Percentiles rank a stretch among this genome's conserved stretches.
Evolutionary conservation across 2,329 filamentous ascomycete species (phyloP).

Genomic region (Alternaria brassicicola): DNA sequence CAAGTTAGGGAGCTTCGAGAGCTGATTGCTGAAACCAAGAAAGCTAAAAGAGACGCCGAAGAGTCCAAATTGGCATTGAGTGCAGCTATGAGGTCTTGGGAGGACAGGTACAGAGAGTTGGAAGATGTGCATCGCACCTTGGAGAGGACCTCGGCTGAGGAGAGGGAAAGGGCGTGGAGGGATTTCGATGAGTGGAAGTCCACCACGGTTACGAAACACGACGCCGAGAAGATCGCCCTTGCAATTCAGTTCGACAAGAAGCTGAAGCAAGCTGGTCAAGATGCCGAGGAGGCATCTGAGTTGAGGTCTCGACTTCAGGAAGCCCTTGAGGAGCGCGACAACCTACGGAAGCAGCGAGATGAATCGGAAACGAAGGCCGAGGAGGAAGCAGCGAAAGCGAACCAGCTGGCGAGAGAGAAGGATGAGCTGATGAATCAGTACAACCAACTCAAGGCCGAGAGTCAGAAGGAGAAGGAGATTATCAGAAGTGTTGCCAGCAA

Average conservation of each 20-base stretch:
- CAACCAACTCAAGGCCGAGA: constrained; percentile 41
- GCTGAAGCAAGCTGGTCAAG: constrained; percentile 55
- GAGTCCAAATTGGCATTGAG: constrained; percentile 39
- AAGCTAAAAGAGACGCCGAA: constrained; percentile 49
- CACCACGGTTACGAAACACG: constrained; percentile 41
- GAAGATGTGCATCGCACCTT: constrained; percentile 48
- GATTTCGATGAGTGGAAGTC: constrained; percentile 55
- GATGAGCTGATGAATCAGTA: constrained; percentile 45
- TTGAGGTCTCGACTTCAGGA: constrained; percentile 50
- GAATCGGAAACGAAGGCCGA: constrained; percentile 43
- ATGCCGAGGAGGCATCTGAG: constrained; percentile 48
- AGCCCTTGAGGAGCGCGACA: constrained; percentile 57
- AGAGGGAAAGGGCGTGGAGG: constrained; percentile 40
- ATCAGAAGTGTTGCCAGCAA: constrained; percentile 49
- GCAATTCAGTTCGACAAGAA: constrained; percentile 50
- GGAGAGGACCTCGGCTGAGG: constrained; percentile 48
- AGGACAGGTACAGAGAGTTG: constrained; percentile 52
- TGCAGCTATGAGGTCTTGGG: constrained; percentile 48
- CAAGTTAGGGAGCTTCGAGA: constrained; percentile 60
- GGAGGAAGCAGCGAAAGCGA: constrained; percentile 39
- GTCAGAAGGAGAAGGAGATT: constrained; percentile 46
- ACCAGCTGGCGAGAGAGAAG: constrained; percentile 42
- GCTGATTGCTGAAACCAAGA: constrained; percentile 52
- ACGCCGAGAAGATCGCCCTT: constrained; percentile 49
- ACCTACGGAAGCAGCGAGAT: constrained; percentile 50